These are phyloP conservation scores for Botrytis sinoallii DNA, from an alignment of 2,329 filamentous ascomycete genomes.

Conservation along the genomic window DNA sequence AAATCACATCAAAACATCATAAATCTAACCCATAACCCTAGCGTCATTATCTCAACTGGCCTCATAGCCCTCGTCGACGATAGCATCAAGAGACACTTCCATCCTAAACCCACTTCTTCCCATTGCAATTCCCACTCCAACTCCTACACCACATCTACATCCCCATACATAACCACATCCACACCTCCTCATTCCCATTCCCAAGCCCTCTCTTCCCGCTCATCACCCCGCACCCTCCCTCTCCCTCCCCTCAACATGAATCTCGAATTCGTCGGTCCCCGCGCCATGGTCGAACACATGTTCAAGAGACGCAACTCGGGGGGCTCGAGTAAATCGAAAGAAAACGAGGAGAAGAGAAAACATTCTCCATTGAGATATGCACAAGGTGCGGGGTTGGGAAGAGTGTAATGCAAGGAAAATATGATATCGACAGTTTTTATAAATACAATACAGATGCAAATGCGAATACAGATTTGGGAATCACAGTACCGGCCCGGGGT, in stretches of 20 bases:
- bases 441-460: not conserved
- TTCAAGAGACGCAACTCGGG: slow-evolving; percentile 50
- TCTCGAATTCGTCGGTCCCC: slow-evolving; percentile 61
- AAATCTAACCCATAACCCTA: slow-evolving; percentile 39
- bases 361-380: slow-evolving; percentile 26
- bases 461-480: slow-evolving; percentile 2
- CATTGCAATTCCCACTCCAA: slow-evolving; percentile 58
- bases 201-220: slow-evolving; percentile 30
- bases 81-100: slow-evolving; percentile 63
- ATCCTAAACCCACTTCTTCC: slow-evolving; percentile 42
- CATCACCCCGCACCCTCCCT: slow-evolving; percentile 41
- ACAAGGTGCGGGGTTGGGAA: slow-evolving; percentile 14
- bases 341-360: slow-evolving; percentile 14
- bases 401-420: not conserved
- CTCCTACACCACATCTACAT: slow-evolving; percentile 46
- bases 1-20: not conserved
- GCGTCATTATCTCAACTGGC: slow-evolving; percentile 86
- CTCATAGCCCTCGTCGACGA: slow-evolving; percentile 87
- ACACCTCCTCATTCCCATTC: slow-evolving; percentile 41
- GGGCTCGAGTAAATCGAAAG: slow-evolving; percentile 26
- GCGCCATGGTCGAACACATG: slow-evolving; percentile 60
- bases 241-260: slow-evolving; percentile 48
- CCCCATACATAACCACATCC: slow-evolving; percentile 75
- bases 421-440: not conserved
- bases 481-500: not conserved